Conservation (phyloP, 108 stramenopile species). For the Skeletonema potamos region DNA sequence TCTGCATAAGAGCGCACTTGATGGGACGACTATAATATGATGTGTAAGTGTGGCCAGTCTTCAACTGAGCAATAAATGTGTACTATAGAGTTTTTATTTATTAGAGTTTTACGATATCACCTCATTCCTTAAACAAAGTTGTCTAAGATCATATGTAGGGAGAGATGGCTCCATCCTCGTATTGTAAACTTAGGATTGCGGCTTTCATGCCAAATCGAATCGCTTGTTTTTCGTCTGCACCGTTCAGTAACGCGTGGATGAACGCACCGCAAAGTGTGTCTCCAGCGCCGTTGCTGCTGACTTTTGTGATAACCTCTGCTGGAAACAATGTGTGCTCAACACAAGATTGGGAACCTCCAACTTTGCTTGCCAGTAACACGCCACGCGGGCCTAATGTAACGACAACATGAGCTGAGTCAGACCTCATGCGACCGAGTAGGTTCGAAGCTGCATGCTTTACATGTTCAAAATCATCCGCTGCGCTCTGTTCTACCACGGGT, state of each 20-base stretch:
- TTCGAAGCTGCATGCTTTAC: slow-evolving; percentile 25
- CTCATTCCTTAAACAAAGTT: no score
- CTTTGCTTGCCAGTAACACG: slow-evolving; percentile 52
- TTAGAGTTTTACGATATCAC: no score
- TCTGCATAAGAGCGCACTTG: neutral
- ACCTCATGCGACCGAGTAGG: slow-evolving; percentile 49
- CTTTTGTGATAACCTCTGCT: slow-evolving; percentile 13
- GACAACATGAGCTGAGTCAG: slow-evolving; percentile 39
- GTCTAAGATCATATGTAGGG: slow-evolving; percentile 28
- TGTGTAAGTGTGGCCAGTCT: neutral
- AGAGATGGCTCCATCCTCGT: slow-evolving; percentile 49
- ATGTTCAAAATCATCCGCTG: slow-evolving; percentile 3
- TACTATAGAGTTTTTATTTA: no score
- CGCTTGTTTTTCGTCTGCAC: slow-evolving; percentile 31
- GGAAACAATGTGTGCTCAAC: slow-evolving; percentile 37
- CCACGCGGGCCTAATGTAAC: slow-evolving; percentile 54
- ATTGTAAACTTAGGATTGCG: slow-evolving; percentile 50
- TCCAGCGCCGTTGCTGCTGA: slow-evolving; percentile 67
- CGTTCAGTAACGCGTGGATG: slow-evolving; percentile 56
- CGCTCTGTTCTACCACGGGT: neutral
- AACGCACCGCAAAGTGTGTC: slow-evolving; percentile 69
- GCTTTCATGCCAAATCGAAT: slow-evolving; percentile 57
- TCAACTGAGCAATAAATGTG: neutral
- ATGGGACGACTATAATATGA: neutral
- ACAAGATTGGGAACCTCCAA: neutral